Percentiles rank a stretch among this genome's conserved stretches.
These are phyloP conservation scores for Fusarium mundagurra DNA, from an alignment of 2,329 filamentous ascomycete species.

Conservation along the genomic window DNA sequence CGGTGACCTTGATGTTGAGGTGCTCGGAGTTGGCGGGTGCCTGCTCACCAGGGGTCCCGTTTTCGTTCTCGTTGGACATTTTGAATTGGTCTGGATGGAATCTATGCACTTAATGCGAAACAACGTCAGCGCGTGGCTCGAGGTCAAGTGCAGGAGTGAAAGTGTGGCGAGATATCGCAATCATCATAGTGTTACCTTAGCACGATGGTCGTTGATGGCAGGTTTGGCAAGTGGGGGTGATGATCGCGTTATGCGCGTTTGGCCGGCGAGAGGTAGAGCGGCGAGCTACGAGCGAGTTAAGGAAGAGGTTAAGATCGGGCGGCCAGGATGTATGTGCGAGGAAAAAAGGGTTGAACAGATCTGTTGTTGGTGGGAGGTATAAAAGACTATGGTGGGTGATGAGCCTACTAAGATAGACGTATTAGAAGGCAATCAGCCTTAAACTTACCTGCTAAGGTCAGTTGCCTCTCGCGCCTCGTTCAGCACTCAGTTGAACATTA, in stretches of 20 bases:
- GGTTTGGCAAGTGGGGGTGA: slow-evolving; percentile 17
- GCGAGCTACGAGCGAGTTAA: not conserved
- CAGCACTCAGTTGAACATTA: not conserved
- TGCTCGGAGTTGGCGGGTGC: slow-evolving; percentile 74
- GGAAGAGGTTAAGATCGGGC: not conserved
- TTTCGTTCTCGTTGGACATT: slow-evolving; percentile 60
- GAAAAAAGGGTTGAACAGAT: not conserved
- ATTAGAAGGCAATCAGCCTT: slow-evolving; percentile 2
- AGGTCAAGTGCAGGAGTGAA: not conserved
- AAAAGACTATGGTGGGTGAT: slow-evolving; percentile 31
- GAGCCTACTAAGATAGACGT: slow-evolving; percentile 26
- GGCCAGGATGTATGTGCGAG: not conserved
- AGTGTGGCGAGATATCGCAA: slow-evolving; percentile 16
- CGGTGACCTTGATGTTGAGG: slow-evolving; percentile 98
- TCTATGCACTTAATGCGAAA: slow-evolving; percentile 5
- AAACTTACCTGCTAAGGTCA: not conserved
- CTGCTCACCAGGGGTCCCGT: slow-evolving; percentile 60
- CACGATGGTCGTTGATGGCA: slow-evolving; percentile 4
- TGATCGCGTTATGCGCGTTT: slow-evolving; percentile 15
- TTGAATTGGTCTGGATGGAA: slow-evolving; percentile 32
- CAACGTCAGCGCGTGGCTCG: slow-evolving; percentile 27
- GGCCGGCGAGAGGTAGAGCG: not conserved
- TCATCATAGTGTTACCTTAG: slow-evolving; percentile 23
- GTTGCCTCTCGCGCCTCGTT: not conserved
- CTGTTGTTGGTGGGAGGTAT: slow-evolving; percentile 23